Evolutionary conservation across 1,139 yeast genomes (phyloP).

Genomic region (Suhomyces panamericanus): DNA sequence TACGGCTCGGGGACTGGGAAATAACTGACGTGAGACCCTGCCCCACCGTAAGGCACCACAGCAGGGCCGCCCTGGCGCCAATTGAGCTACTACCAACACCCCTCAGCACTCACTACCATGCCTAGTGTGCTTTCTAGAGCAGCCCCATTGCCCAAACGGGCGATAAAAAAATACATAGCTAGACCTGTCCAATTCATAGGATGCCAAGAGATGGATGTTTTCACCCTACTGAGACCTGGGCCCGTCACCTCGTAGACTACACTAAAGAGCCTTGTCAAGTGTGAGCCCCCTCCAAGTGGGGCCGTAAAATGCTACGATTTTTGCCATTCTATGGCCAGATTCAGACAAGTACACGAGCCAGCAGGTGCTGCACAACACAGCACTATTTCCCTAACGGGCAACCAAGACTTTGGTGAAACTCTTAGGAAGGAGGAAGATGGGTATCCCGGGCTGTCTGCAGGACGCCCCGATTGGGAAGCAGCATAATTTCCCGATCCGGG

Average conservation of each 20-base stretch:
- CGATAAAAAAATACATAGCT: neutral
- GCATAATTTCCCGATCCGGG: slow-evolving; percentile 7
- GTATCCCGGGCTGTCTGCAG: slow-evolving; percentile 6
- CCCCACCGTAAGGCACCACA: too few species aligned
- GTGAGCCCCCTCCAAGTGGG: slow-evolving; percentile 3
- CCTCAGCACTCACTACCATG: too few species aligned
- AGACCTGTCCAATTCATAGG: neutral
- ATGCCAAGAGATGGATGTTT: neutral
- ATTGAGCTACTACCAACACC: too few species aligned
- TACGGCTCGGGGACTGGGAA: neutral
- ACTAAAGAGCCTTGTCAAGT: neutral
- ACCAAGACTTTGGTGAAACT: slow-evolving; percentile 7
- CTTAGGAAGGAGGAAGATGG: neutral
- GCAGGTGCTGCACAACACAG: neutral
- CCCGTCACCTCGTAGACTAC: neutral
- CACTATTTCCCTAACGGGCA: slow-evolving; percentile 2
- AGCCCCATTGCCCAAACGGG: too few species aligned
- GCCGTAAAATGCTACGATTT: neutral
- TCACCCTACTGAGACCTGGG: neutral
- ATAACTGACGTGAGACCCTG: too few species aligned
- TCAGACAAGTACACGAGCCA: neutral
- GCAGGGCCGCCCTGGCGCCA: too few species aligned
- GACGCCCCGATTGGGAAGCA: neutral
- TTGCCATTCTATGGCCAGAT: neutral
- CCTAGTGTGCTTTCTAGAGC: too few species aligned